phyloP scores from a whole-genome alignment of 139 green algal species.

The Chlorella vulgaris region DNA sequence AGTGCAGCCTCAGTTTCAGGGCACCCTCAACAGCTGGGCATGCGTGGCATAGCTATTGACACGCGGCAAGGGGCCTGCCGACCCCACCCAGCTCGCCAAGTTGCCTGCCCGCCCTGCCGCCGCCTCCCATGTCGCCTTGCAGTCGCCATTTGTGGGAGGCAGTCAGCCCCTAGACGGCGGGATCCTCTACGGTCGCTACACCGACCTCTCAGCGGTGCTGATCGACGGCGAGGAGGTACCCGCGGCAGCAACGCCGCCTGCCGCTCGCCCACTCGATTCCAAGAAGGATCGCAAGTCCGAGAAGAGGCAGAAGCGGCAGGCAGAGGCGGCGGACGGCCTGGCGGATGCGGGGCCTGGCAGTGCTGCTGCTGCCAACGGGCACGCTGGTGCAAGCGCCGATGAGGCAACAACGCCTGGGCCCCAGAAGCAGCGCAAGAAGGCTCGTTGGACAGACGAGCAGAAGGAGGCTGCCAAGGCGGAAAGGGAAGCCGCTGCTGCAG shows the following conservation, averaged over 20 bases:
- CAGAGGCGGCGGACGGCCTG: neutral
- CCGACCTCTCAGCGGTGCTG: slow-evolving; percentile 28
- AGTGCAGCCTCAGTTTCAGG: neutral
- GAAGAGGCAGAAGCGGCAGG: neutral
- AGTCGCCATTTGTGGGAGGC: slow-evolving; percentile 43
- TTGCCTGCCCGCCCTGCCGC: neutral
- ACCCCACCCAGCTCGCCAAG: no score
- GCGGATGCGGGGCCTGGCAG: neutral
- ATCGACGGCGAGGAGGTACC: neutral
- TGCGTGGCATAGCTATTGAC: neutral
- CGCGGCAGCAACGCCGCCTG: neutral
- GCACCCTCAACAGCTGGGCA: neutral
- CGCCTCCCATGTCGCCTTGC: neutral
- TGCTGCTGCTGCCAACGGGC: neutral
- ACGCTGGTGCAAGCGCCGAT: neutral
- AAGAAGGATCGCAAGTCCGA: slow-evolving; percentile 5
- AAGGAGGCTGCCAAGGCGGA: slow-evolving; percentile 38
- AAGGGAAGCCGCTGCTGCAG: neutral
- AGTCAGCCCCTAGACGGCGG: slow-evolving; percentile 8
- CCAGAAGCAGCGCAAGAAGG: slow-evolving; percentile 40
- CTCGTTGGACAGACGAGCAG: slow-evolving; percentile 45
- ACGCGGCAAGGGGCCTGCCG: no score
- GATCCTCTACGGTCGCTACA: slow-evolving; percentile 44
- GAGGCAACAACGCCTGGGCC: neutral
- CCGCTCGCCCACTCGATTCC: neutral